These are phyloP conservation scores for Cafeteria roenbergensis DNA, from an alignment of 108 stramenopile genomes.

Conservation along the genomic window DNA sequence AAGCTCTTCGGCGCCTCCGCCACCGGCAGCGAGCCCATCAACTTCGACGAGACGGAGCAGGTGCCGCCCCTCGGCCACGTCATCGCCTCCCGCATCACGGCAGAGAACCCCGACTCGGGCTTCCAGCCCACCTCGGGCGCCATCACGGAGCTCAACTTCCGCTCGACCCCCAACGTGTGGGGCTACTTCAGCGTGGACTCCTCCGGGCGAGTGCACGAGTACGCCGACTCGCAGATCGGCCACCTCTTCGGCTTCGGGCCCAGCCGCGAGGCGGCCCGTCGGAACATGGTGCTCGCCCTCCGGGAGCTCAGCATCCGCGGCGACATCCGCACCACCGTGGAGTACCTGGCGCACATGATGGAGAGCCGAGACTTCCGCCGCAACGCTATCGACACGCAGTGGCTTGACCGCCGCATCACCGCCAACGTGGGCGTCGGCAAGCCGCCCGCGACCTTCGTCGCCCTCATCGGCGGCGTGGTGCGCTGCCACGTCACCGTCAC, in stretches of 20 bases:
- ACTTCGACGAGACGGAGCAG: constrained; percentile 28
- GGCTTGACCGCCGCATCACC: constrained; percentile 87
- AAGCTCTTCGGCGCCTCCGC: constrained; percentile 70
- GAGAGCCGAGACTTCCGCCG: constrained; percentile 76
- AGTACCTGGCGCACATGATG: constrained; percentile 89
- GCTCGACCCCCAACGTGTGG: constrained; percentile 95
- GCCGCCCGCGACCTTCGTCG: constrained; percentile 29
- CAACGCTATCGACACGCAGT: constrained; percentile 90
- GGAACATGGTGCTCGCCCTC: constrained; percentile 86
- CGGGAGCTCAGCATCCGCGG: constrained; percentile 94
- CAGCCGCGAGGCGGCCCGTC: constrained; percentile 79
- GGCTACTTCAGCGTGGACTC: constrained; percentile 97
- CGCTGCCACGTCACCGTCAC: constrained; percentile 23
- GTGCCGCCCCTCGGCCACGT: constrained; percentile 57
- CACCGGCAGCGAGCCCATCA: constrained; percentile 56
- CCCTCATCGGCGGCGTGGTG: constrained; percentile 34
- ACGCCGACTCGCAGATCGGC: constrained; percentile 98
- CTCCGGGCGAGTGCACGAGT: constrained; percentile 93
- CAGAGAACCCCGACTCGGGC: constrained; percentile 94
- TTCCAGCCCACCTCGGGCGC: constrained; percentile 93
- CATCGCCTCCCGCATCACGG: constrained; percentile 95
- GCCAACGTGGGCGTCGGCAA: constrained; percentile 36
- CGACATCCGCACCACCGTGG: constrained; percentile 93
- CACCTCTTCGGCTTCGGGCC: constrained; percentile 89
- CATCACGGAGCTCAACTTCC: constrained; percentile 91